phyloP scores from a whole-genome alignment of 2,329 filamentous ascomycete genomes.

The Plenodomus tracheiphilus region DNA sequence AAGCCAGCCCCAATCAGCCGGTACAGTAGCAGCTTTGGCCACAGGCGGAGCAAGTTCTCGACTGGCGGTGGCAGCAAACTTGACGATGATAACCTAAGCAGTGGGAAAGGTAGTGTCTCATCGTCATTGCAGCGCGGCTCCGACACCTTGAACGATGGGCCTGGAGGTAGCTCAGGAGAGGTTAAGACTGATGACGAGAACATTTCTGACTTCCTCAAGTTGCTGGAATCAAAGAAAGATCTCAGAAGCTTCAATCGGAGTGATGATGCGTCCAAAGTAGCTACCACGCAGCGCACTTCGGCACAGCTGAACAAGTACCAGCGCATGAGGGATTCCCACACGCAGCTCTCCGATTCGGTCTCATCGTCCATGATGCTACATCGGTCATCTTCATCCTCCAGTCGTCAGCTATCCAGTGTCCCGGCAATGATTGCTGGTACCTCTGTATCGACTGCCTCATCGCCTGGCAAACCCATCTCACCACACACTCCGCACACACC shows the following conservation, averaged over 20 bases:
- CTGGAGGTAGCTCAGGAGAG: slow-evolving; percentile 65
- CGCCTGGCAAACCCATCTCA: slow-evolving; percentile 83
- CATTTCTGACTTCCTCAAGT: slow-evolving; percentile 89
- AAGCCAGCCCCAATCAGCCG: slow-evolving; percentile 76
- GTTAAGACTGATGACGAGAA: slow-evolving; percentile 85
- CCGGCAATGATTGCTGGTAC: slow-evolving; percentile 65
- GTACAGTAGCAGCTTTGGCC: slow-evolving; percentile 93
- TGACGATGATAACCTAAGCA: slow-evolving; percentile 77
- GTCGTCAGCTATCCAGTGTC: slow-evolving; percentile 70
- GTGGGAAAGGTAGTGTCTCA: slow-evolving; percentile 74
- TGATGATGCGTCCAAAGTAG: slow-evolving; percentile 62
- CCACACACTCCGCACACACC: slow-evolving; percentile 92
- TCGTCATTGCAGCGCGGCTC: slow-evolving; percentile 76
- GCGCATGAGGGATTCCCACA: slow-evolving; percentile 85
- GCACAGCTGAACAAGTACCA: slow-evolving; percentile 85
- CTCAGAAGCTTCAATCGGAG: slow-evolving; percentile 75
- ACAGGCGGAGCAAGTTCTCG: slow-evolving; percentile 77
- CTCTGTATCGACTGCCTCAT: slow-evolving; percentile 82
- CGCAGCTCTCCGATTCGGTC: slow-evolving; percentile 88
- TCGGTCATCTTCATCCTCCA: slow-evolving; percentile 75
- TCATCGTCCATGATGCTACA: slow-evolving; percentile 86
- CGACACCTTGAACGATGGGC: slow-evolving; percentile 72
- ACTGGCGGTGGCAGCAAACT: slow-evolving; percentile 71
- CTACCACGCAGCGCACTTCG: slow-evolving; percentile 72
- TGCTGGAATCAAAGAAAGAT: slow-evolving; percentile 87